Percentiles rank a stretch among this genome's conserved stretches.
Conservation (phyloP, 768 basidiomycete species). For the Collybiopsis luxurians region DNA sequence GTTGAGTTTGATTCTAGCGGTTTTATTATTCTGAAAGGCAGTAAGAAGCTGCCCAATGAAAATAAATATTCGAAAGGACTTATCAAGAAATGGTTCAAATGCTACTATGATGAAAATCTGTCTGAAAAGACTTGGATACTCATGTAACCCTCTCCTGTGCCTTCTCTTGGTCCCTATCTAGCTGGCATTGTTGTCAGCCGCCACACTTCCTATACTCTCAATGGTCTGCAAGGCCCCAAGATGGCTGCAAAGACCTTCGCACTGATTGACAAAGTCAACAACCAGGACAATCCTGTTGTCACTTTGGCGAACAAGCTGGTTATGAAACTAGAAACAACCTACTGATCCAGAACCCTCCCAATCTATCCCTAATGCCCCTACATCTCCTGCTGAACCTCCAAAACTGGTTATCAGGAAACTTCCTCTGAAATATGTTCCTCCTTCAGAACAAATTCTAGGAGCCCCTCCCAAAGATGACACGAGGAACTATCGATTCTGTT, state of each 20-base stretch:
- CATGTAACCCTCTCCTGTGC: not conserved
- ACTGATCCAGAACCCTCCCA: not conserved
- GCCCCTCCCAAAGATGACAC: not conserved
- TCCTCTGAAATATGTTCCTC: not conserved
- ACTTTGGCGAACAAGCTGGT: no score
- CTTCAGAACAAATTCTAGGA: not conserved
- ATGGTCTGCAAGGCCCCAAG: not conserved
- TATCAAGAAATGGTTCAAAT: not conserved
- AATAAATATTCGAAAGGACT: not conserved
- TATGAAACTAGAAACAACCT: no score
- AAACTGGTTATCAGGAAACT: not conserved
- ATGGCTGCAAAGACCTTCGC: not conserved
- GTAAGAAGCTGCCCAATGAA: not conserved
- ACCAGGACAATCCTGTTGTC: no score
- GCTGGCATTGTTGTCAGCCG: not conserved
- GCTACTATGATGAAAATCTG: not conserved
- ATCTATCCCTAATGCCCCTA: not conserved
- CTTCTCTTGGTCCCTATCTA: not conserved
- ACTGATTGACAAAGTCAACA: not conserved
- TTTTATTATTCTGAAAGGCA: not conserved
- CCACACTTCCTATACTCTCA: not conserved
- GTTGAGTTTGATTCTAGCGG: not conserved
- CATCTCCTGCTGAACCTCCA: not conserved
- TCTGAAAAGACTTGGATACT: not conserved
- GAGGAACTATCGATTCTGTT: not conserved